Evolutionary conservation across 441 rosid species (phyloP).

Genomic region (Rhodomyrtus psidioides): DNA sequence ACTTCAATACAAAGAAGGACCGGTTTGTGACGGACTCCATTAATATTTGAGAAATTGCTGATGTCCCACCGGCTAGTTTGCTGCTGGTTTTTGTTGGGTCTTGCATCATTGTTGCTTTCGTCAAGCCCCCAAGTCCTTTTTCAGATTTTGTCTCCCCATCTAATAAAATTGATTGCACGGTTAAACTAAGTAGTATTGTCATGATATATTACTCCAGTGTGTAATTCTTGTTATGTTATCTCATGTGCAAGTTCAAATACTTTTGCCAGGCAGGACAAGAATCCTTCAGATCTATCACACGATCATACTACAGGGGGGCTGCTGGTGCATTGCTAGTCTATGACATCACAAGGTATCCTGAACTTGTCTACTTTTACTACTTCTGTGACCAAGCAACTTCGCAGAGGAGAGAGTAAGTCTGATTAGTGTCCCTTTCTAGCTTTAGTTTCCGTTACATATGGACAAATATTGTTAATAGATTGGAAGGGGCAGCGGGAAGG

Average conservation of each 20-base stretch:
- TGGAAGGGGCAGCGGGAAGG: neutral
- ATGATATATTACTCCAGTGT: neutral
- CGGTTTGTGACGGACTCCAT: neutral
- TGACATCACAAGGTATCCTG: constrained; percentile 20
- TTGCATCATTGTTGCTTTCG: neutral
- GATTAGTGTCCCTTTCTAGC: neutral
- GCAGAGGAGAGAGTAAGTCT: neutral
- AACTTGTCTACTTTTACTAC: neutral
- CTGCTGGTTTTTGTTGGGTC: neutral
- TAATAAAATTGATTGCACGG: neutral
- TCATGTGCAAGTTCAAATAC: neutral
- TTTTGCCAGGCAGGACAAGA: constrained; percentile 21
- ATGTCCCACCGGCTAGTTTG: neutral
- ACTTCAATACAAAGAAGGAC: neutral
- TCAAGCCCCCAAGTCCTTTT: neutral
- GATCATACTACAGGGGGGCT: constrained; percentile 25
- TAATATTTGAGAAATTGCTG: neutral
- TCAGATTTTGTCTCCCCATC: neutral
- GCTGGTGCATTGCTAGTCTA: constrained; percentile 26
- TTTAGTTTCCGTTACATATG: neutral
- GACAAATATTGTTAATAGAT: neutral
- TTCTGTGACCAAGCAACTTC: neutral
- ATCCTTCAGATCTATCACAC: constrained; percentile 25
- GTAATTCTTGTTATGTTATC: neutral
- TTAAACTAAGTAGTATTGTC: neutral